Evolutionary conservation across 106 monocot genomes (phyloP), one percentile per base, ranked within the genome.

Genomic region (Hemerocallis citrina): DNA sequence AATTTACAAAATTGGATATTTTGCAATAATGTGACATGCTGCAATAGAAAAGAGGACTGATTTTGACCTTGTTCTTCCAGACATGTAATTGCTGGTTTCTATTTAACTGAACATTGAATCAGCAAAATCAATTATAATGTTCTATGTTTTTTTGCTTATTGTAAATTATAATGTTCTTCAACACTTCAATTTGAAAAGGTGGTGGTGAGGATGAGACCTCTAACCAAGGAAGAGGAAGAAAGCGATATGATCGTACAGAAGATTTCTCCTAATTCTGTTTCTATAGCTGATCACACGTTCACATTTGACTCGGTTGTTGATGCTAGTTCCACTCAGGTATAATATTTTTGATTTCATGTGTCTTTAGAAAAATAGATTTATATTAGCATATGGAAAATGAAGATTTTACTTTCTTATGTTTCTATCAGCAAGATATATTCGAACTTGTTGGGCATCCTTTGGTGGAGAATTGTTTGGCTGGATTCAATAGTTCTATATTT

Each of bases 401-500:
- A 55, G 3, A 32, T 0, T 44, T 22, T 34, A 12, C 3, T 37
- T 14, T 0, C 0, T 6, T 57, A 15, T 5, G 22, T 37, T 56
- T 25, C 39, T 20, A 34, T 25, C 78, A 92, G 92, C 72, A 92
- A 47, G 92, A 87, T 39, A 72, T 87, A 45, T 92, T 83, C 44
- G 59, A 70, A 5, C 77, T 92, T 7, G 87, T 87, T 4, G 92
- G 92, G 25, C 55, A 78, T 36, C 92, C 92, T 0, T 52, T 92
- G 48, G 92, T 92, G 34, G 92, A 92, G 68, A 92, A 92, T 52
- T 92, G 92, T 73, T 58, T 92, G 73, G 77, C 78, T n/a, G 92
- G 92, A 6, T 92, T 92, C 52, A 92, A 92, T 62, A 92, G 92
- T 56, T 92, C 92, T 19, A 92, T 92, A 21, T 92, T 92, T 79